Base-by-base conservation (phyloP, 139 green algal species). In the Picochlorum sp. region DNA sequence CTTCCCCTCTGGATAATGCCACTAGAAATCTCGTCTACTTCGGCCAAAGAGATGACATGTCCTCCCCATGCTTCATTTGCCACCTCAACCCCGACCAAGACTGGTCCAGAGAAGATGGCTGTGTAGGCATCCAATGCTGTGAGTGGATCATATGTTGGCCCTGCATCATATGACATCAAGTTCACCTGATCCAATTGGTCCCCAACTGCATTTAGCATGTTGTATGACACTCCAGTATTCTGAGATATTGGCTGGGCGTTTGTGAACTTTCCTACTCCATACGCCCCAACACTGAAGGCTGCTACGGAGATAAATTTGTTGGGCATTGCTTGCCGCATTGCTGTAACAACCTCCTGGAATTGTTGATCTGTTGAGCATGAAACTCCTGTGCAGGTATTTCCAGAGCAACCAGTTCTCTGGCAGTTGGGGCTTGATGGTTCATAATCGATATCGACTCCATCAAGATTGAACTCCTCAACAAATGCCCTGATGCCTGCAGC, bases 371-470 rank as follows among this genome's bases (percentile, higher is more conserved):
- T 65, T 28, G 13, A 15, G 2, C 58, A 65, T 7, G 23, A 28
- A 30, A 65, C 34, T 41, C 34, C 34, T 11, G 34, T 41, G 6
- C 34, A 41, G 6, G 34, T 52, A 18, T 7, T 57, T 51, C 58
- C 58, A 30, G 57, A 15, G 34, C 34, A 41, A 30, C 21, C 58
- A 26, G 20, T 26, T 31, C 13, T n/a, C 8, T 28, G 20, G 21
- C 58, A 64, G n/a, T 28, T 23, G n/a, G 58, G 20, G 21, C 56
- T 30, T 28, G 21, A 8, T 28, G 21, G 20, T 14, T 64, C 58
- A 58, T 56, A 64, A 52, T 64, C 58, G 6, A 64, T 57, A 13
- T 64, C 58, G 10, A 64, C 23, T 23, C 58, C 58, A 52, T 64
- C 58, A 8, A 64, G 58, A 28, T 23, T 26, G 18, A 64, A 64